These are phyloP conservation scores for Spinacia oleracea DNA, from an alignment of 179 eudicot species.

Conservation along the genomic window DNA sequence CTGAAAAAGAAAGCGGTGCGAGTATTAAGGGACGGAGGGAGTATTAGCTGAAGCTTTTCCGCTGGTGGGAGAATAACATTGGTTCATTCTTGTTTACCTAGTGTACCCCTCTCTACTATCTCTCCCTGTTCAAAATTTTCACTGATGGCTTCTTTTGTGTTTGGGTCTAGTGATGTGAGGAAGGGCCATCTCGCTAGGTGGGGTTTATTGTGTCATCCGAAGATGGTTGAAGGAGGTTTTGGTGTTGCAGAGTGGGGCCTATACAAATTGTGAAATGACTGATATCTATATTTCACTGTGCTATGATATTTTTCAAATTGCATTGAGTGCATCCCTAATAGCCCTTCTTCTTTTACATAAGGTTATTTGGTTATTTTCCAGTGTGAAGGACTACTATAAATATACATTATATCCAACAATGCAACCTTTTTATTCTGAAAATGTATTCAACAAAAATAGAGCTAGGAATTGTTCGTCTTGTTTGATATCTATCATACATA, in stretches of 20 bases:
- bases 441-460: background rate
- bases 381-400: background rate
- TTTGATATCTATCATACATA: background rate
- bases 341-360: background rate
- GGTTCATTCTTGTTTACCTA: background rate
- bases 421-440: background rate
- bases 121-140: background rate
- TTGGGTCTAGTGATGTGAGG: background rate
- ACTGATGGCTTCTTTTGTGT: background rate
- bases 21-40: too few relatives aligned
- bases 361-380: background rate
- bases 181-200: background rate
- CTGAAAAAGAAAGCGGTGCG: too few relatives aligned
- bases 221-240: too few relatives aligned
- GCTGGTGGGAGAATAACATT: too few relatives aligned
- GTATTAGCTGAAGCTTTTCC: too few relatives aligned
- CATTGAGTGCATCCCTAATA: background rate
- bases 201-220: background rate
- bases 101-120: background rate
- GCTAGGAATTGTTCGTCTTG: background rate
- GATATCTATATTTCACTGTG: background rate
- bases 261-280: background rate
- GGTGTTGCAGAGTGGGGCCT: background rate
- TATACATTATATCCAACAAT: background rate
- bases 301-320: background rate